Percentiles rank a stretch among this genome's conserved stretches.
phyloP scores from a whole-genome alignment of 75 land plant species.

The Isoetes taiwanensis region DNA sequence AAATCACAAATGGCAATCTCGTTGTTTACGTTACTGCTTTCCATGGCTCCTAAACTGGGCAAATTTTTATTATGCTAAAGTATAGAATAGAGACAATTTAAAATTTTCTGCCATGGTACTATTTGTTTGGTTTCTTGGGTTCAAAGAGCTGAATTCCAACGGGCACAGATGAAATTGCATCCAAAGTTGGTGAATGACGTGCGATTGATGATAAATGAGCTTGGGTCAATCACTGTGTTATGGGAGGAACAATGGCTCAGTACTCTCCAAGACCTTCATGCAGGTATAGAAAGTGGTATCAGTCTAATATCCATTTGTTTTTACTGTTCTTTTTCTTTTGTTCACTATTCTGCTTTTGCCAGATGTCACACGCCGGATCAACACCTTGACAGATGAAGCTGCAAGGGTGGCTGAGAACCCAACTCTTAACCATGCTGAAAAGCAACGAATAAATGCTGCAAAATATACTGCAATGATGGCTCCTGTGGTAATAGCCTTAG shows the following conservation, averaged over 20 bases:
- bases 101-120: too few species aligned
- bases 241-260: conserved; percentile 99
- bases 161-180: conserved; percentile 60
- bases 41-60: not conserved
- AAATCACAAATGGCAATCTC: too few species aligned
- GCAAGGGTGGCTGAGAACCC: conserved; percentile 65
- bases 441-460: conserved; percentile 78
- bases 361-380: conserved; percentile 93
- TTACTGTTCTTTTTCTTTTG: not conserved
- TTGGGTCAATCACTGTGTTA: conserved; percentile 77
- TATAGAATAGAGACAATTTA: too few species aligned
- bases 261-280: conserved; percentile 95
- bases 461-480: conserved; percentile 96
- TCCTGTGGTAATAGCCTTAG: conserved; percentile 76
- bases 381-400: conserved; percentile 75
- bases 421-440: conserved; percentile 68
- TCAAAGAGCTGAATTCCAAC: not conserved
- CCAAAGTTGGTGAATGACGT: conserved; percentile 87
- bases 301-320: not conserved
- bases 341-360: conserved; percentile 8
- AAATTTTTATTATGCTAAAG: too few species aligned
- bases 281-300: conserved; percentile 32
- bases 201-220: conserved; percentile 69
- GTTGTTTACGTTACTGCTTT: not conserved
- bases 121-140: too few species aligned